These are phyloP conservation scores for Leucaena leucocephala DNA, from an alignment of 306 rosid genomes.

Conservation along the genomic window DNA sequence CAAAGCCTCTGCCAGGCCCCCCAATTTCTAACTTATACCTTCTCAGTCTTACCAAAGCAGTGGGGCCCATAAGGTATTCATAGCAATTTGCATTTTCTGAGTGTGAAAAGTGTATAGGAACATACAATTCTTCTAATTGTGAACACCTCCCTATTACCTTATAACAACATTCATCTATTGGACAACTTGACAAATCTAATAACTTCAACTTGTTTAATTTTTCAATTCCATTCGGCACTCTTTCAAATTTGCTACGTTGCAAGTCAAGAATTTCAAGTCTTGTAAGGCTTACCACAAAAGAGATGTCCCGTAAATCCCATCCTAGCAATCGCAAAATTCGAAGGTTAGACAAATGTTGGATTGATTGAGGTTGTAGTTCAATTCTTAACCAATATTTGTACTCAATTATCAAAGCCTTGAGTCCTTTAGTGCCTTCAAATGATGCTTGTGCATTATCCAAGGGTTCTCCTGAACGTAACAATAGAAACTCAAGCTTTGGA, in stretches of 20 bases:
- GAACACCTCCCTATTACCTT: not conserved
- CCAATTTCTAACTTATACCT: not conserved
- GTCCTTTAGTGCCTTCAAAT: not conserved
- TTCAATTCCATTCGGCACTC: not conserved
- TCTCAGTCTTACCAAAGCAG: not conserved
- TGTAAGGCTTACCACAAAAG: not conserved
- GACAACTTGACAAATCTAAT: not conserved
- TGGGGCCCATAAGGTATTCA: not conserved
- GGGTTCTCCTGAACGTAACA: no score
- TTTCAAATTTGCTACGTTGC: not conserved
- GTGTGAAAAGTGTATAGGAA: no score
- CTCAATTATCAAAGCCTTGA: not conserved
- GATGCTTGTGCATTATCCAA: not conserved
- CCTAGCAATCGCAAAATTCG: not conserved
- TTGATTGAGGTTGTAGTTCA: not conserved
- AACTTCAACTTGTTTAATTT: no score
- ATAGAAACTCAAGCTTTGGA: no score
- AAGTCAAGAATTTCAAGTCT: slow-evolving; percentile 7
- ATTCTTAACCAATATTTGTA: fast-evolving
- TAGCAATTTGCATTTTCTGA: not conserved
- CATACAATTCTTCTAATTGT: not conserved
- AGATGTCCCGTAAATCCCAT: not conserved
- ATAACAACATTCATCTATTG: not conserved
- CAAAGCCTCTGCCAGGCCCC: fast-evolving
- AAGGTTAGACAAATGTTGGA: not conserved